Base-by-base conservation (phyloP, 306 rosid species). In the Citrullus colocynthis region DNA sequence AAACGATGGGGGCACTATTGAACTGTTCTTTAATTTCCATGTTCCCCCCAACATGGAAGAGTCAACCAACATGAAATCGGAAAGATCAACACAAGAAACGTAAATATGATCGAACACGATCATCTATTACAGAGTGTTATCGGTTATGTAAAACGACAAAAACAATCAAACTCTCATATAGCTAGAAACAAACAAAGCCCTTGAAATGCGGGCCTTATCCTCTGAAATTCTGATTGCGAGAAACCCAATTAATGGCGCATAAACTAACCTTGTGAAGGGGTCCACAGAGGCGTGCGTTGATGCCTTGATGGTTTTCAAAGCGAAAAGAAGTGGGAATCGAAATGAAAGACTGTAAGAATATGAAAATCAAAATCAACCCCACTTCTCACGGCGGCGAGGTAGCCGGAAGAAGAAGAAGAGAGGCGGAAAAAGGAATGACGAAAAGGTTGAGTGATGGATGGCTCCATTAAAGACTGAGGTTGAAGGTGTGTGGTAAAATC, bases 201-300 rank as follows among this genome's bases (percentile, higher is more conserved):
- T 83, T 81, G 79, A 83, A 83, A 75, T 74, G 87, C 85, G 89
- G 63, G 48, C 87, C 88, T 78, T 80, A 80, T 83, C 88, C 58
- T 79, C 75, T 79, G 80, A 63, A 34, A 20, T 18, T 77, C 18
- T 21, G 44, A 79, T 5, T 42, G 1, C 17, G 3, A 54, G 48
- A 18, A 49, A 66, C 14, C 20, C 5, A 9, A 17, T 7, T 45
- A 52, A 67, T 44, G 63, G 28, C 51, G 65, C 52, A 65, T 32
- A 64, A 51, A 83, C 80, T 78, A 76, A 82, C 88, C 88, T 87
- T 76, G 15, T 24, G 69, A 66, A 56, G 28, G 79, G 54, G 78
- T 52, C 57, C 57, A 52, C 44, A 54, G 76, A 64, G 78, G 79
- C 76, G 70, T 78, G 13, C 56, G 81, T 36, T 74, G 82, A 84